Percentiles rank a stretch among this genome's conserved stretches.
These are phyloP conservation scores for Neophaeococcomyces aloes DNA, from an alignment of 2,329 filamentous ascomycete genomes.

Conservation along the genomic window DNA sequence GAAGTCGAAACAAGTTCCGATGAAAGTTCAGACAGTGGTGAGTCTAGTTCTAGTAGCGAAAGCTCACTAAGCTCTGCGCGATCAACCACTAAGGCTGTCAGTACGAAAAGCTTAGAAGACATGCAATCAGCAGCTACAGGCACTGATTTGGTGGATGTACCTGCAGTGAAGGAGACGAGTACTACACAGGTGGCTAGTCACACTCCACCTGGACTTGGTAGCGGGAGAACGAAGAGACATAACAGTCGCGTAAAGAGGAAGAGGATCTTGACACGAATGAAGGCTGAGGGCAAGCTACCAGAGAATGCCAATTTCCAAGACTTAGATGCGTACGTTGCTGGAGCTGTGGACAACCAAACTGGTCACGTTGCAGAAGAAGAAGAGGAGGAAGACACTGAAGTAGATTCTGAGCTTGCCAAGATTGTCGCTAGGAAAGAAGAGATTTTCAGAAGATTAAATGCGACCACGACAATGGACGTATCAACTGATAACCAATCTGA, in stretches of 20 bases:
- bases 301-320: constrained; percentile 42
- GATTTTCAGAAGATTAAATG: neutral
- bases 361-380: constrained; percentile 4
- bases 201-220: constrained; percentile 40
- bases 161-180: neutral
- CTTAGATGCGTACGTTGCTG: constrained; percentile 28
- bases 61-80: neutral
- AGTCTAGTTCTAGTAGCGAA: constrained; percentile 6
- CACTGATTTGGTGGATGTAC: neutral
- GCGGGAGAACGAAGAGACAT: constrained; percentile 41
- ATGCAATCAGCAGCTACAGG: neutral
- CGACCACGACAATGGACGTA: neutral
- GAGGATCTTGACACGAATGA: constrained; percentile 42
- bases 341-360: constrained; percentile 19
- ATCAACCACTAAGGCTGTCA: neutral
- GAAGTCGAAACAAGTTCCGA: constrained; percentile 14
- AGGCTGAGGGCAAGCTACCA: constrained; percentile 43
- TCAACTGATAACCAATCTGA: neutral
- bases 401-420: constrained; percentile 17
- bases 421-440: too few relatives aligned
- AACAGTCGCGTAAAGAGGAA: constrained; percentile 45
- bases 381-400: constrained; percentile 18
- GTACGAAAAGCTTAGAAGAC: neutral
- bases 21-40: constrained; percentile 10
- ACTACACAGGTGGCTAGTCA: neutral